Evolutionary conservation across 345 rosid genomes (phyloP).

Genomic region (Eucalyptus polyanthemos): DNA sequence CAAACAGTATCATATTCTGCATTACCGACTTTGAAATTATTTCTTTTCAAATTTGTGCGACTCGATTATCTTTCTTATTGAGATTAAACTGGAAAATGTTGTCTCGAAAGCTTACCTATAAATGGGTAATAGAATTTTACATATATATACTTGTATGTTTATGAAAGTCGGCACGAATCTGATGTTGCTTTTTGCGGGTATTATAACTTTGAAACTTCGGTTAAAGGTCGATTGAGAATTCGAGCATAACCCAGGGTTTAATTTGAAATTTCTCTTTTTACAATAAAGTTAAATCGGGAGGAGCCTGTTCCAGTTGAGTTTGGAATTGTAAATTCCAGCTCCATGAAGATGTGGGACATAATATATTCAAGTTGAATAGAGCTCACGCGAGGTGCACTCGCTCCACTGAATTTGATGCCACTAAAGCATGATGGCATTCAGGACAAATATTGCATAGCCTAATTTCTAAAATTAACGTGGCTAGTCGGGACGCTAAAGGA

Average conservation of each 20-base stretch:
- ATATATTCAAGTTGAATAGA: not conserved
- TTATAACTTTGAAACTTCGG: not conserved
- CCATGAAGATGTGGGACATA: not conserved
- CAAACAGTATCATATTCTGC: accelerated
- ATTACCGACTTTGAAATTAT: not conserved
- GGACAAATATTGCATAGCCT: not conserved
- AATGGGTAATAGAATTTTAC: not conserved
- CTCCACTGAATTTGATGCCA: not conserved
- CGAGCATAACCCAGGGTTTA: not conserved
- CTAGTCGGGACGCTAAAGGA: not conserved
- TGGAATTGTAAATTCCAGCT: not conserved
- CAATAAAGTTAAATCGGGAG: not conserved
- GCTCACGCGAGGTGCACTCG: not conserved
- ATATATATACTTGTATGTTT: not conserved
- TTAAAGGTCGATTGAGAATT: not conserved
- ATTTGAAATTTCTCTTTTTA: not conserved
- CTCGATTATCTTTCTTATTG: not conserved
- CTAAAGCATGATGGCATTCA: not conserved
- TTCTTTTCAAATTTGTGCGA: not conserved
- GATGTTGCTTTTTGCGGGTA: not conserved
- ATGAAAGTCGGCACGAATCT: not conserved
- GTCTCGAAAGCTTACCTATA: not conserved
- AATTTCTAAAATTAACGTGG: not conserved
- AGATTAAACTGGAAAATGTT: not conserved
- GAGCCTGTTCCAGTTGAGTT: not conserved